Evolutionary conservation across 768 basidiomycete species (phyloP).

Genomic region (Phanerochaete carnosa): DNA sequence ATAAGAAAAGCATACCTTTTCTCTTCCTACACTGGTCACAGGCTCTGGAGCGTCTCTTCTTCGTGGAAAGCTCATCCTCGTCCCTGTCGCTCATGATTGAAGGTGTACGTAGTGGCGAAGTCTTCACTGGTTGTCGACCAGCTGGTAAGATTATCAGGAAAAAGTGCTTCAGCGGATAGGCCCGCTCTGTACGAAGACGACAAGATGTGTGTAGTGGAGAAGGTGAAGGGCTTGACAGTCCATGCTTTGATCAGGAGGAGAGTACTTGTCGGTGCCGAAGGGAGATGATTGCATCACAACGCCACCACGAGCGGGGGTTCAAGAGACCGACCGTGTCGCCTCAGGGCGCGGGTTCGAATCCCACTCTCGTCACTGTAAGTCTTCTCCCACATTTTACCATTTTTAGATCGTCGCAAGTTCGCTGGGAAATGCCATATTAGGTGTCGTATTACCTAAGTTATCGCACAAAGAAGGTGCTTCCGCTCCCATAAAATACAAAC

Average conservation of each 20-base stretch:
- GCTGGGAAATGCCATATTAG: too few species aligned
- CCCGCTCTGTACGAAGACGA: too few species aligned
- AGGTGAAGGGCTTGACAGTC: neutral
- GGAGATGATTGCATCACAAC: neutral
- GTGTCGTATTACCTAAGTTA: too few species aligned
- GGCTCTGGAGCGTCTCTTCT: conserved; percentile 2
- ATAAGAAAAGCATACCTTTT: conserved; percentile 1
- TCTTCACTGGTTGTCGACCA: neutral
- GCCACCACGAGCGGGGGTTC: neutral
- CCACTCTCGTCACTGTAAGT: too few species aligned
- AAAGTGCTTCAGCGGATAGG: too few species aligned
- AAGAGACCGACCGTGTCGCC: neutral
- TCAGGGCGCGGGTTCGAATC: too few species aligned
- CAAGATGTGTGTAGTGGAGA: neutral
- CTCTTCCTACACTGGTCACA: conserved; percentile 11
- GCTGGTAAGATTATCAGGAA: too few species aligned
- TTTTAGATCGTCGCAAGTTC: too few species aligned
- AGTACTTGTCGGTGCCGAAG: neutral
- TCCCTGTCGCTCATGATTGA: neutral
- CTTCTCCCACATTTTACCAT: too few species aligned
- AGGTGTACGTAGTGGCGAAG: neutral
- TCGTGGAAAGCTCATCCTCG: neutral
- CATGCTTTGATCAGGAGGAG: neutral
- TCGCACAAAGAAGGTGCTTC: too few species aligned
- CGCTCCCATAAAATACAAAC: too few species aligned